Evolutionary conservation across 441 rosid genomes (phyloP).

Genomic region (Flueggea neowawraea): DNA sequence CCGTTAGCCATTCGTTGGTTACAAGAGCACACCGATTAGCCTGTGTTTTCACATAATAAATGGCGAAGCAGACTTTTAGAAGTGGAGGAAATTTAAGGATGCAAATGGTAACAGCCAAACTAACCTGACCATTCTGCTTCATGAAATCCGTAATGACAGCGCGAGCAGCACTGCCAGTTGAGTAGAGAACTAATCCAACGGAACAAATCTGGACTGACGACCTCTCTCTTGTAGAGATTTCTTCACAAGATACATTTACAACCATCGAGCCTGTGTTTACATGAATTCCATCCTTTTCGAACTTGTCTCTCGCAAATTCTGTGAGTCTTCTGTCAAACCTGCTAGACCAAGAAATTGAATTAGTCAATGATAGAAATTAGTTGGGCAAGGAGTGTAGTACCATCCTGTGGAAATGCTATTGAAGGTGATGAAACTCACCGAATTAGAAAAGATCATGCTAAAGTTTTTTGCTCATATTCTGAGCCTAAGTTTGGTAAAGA

Average conservation of each 20-base stretch:
- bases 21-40: too few species aligned
- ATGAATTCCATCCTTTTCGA: slow-evolving; percentile 83
- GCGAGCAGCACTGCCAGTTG: slow-evolving; percentile 93
- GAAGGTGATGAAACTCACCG: too few species aligned
- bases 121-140: slow-evolving; percentile 96
- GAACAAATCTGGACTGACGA: slow-evolving; percentile 49
- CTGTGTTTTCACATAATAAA: background rate
- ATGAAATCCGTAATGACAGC: slow-evolving; percentile 86
- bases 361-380: too few species aligned
- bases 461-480: too few species aligned
- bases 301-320: slow-evolving; percentile 82
- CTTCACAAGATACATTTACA: slow-evolving; percentile 65
- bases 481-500: too few species aligned
- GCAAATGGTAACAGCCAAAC: slow-evolving; percentile 3
- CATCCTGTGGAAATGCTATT: too few species aligned
- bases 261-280: slow-evolving; percentile 94
- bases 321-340: slow-evolving; percentile 99
- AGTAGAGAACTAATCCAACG: slow-evolving; percentile 95
- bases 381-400: too few species aligned
- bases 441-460: too few species aligned
- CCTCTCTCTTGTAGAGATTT: slow-evolving; percentile 71
- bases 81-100: background rate
- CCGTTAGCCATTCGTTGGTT: too few species aligned
- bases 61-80: background rate
- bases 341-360: background rate